phyloP scores from a whole-genome alignment of 352 stramenopile genomes.

The Saprolegnia diclina region DNA sequence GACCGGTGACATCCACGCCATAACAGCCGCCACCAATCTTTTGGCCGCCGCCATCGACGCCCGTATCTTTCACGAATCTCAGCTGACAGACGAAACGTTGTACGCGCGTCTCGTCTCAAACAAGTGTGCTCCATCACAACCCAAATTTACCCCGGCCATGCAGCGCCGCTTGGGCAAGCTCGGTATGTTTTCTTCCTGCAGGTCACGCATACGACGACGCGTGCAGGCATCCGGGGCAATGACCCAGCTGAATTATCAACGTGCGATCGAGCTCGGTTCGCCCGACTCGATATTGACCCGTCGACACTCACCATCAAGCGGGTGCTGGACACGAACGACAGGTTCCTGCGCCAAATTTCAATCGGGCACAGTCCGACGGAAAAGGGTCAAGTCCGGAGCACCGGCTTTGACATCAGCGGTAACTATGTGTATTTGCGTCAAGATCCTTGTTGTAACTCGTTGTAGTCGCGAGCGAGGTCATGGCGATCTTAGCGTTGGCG shows the following conservation, averaged over 20 bases:
- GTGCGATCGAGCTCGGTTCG: slow-evolving; percentile 91
- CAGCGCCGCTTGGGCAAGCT: slow-evolving; percentile 92
- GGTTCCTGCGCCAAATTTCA: slow-evolving; percentile 89
- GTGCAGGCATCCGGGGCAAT: neutral
- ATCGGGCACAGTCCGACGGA: slow-evolving; percentile 88
- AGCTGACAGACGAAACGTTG: slow-evolving; percentile 69
- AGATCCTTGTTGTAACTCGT: slow-evolving; percentile 29
- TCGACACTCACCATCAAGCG: slow-evolving; percentile 92
- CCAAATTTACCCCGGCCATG: slow-evolving; percentile 90
- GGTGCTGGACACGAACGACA: slow-evolving; percentile 97
- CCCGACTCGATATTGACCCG: slow-evolving; percentile 93
- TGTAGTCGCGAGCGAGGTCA: slow-evolving; percentile 97
- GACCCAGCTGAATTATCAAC: slow-evolving; percentile 61
- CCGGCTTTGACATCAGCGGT: slow-evolving; percentile 65
- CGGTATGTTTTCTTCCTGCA: slow-evolving; percentile 67
- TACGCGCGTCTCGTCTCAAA: slow-evolving; percentile 47
- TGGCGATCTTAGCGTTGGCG: slow-evolving; percentile 96
- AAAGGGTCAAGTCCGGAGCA: slow-evolving; percentile 75
- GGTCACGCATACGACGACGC: slow-evolving; percentile 30
- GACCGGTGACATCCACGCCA: slow-evolving; percentile 98
- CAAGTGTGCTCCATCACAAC: slow-evolving; percentile 28
- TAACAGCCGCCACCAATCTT: slow-evolving; percentile 98
- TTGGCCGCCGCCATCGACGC: slow-evolving; percentile 97
- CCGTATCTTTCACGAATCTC: slow-evolving; percentile 96
- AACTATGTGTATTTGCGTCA: neutral